Base-by-base conservation (phyloP, 768 basidiomycete genomes). In the Tricholoma flavovirens region DNA sequence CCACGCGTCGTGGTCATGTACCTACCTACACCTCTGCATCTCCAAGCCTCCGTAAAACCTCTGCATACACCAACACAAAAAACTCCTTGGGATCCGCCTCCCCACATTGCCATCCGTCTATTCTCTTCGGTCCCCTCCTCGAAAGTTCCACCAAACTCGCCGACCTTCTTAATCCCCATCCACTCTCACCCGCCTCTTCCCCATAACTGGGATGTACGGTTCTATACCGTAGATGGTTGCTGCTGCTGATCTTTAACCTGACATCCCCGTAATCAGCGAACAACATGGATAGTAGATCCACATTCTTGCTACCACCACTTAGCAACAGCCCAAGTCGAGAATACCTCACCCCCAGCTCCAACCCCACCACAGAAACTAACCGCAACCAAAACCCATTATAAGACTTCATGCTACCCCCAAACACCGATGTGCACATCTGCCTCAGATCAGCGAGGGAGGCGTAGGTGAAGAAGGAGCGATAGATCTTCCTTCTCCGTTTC, bases 381-480 rank as follows among this genome's bases (percentile, higher is more conserved):
- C 50, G 30, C 32, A 51, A 29, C 50, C 50, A 51, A 36, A 51
- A 51, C 32, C 50, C 50, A 36, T 51, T 51, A 21, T 51, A 36
- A 10, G 50, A 51, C 5, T 4, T 22, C 30, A 51, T 19, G 10
- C 50, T 33, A 10, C 50, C 6, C 1, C n/a, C n/a, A 5, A 51
- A 33, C 3, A 51, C 9, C n/a, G 33, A 17, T 19, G 33, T 11
- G 6, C 50, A 36, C 15, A 51, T 32, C 30, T 32, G 8, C 30
- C 10, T 32, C 10, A 32, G n/a, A 17, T 36, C 35, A n/a, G 35
- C 11, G 35, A 36, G 35, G 35, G 35, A 32, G 30, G 30, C 30
- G 7, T 32, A 32, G 30, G 4, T 4, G 30, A 32, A 32, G 30
- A 8, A 32, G 30, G 30, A 32, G 7, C 9, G 30, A 32, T 32